Conservation (phyloP, 257 asterid species). For the Paulownia fortunei region DNA sequence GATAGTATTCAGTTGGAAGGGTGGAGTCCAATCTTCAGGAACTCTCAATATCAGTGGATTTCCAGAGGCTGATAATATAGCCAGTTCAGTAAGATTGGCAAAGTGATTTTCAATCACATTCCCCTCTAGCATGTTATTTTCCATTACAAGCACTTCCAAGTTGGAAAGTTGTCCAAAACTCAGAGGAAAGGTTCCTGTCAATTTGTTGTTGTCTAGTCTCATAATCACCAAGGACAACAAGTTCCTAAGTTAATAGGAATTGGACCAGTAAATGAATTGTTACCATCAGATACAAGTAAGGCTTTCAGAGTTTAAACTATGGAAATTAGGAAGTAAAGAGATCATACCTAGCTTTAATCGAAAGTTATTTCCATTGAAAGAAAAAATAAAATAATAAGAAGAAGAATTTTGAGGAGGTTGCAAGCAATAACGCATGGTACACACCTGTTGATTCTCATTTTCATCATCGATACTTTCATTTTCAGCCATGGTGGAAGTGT, state of each 20-base stretch:
- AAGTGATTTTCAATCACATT: conserved; percentile 37
- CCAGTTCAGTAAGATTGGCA: conserved; percentile 37
- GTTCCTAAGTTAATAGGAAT: conserved; percentile 33
- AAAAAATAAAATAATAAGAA: too few species aligned
- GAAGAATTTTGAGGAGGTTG: too few species aligned
- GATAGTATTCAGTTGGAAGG: background rate
- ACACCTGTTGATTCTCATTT: too few species aligned
- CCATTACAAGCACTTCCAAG: conserved; percentile 10
- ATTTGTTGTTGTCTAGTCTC: conserved; percentile 23
- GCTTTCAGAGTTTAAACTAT: too few species aligned
- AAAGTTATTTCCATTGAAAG: too few species aligned
- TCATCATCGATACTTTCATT: too few species aligned
- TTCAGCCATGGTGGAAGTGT: too few species aligned
- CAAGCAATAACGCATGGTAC: too few species aligned
- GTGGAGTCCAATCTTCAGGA: conserved; percentile 26
- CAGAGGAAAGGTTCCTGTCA: conserved; percentile 39
- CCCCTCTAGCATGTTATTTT: conserved; percentile 37
- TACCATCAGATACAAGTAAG: too few species aligned
- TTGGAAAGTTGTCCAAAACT: conserved; percentile 35
- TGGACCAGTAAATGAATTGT: conserved; percentile 30
- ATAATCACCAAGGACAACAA: conserved; percentile 17
- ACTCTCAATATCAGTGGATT: conserved; percentile 31
- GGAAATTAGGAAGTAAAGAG: too few species aligned
- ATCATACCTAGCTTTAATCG: too few species aligned
- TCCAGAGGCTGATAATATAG: conserved; percentile 7